Evolutionary conservation across 768 basidiomycete species (phyloP).

Genomic region (Tricholoma hemisulphureum): DNA sequence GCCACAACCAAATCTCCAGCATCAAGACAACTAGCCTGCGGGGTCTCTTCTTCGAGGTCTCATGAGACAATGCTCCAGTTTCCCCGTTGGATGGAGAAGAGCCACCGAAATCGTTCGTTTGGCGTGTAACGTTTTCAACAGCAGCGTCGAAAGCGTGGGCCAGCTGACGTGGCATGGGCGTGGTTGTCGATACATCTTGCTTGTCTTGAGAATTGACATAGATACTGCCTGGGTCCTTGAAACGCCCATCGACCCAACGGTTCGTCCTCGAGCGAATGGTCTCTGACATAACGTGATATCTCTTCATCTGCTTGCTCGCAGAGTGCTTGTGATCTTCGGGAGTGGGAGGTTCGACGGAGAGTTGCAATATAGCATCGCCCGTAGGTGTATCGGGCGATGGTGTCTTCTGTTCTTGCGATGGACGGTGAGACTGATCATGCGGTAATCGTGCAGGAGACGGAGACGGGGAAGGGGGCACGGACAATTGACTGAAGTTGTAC

Average conservation of each 20-base stretch:
- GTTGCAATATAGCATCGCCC: slow-evolving; percentile 24
- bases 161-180: slow-evolving; percentile 39
- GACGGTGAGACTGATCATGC: slow-evolving; percentile 10
- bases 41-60: slow-evolving; percentile 20
- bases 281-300: slow-evolving; percentile 42
- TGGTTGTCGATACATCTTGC: slow-evolving; percentile 12
- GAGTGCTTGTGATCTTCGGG: slow-evolving; percentile 29
- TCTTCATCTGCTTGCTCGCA: slow-evolving; percentile 24
- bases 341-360: slow-evolving; percentile 45
- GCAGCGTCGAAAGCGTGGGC: slow-evolving; percentile 45
- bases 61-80: slow-evolving; percentile 7
- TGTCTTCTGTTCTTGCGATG: slow-evolving; percentile 11
- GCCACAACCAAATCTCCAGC: slow-evolving; percentile 80
- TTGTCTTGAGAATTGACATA: slow-evolving; percentile 7
- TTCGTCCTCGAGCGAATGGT: slow-evolving; percentile 58
- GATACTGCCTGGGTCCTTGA: slow-evolving; percentile 29
- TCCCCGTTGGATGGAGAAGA: slow-evolving; percentile 4
- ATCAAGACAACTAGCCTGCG: slow-evolving; percentile 41
- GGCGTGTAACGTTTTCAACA: slow-evolving; percentile 37
- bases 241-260: slow-evolving; percentile 59
- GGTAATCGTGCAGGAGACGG: slow-evolving; percentile 16
- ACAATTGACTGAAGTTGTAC: slow-evolving; percentile 47
- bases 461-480: slow-evolving; percentile 37
- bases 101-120: not conserved
- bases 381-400: slow-evolving; percentile 14